Conservation (phyloP, 208 protist species). For the Leishmania braziliensis region DNA sequence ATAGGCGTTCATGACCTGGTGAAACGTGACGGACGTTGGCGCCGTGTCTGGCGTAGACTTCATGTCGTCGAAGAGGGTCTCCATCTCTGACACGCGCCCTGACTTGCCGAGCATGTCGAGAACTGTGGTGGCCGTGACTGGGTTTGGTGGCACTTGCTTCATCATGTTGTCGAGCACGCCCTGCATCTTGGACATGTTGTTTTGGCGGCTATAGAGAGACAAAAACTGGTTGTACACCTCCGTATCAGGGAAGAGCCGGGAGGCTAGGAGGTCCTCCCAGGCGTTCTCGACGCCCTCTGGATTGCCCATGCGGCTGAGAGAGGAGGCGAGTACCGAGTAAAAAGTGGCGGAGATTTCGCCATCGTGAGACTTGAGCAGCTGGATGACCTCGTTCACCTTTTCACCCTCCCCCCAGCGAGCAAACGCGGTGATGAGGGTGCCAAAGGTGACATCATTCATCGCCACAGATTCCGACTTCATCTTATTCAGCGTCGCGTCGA, state of each 20-base stretch:
- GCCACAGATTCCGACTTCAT: constrained; percentile 72
- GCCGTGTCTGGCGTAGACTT: constrained; percentile 77
- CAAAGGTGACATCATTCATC: constrained; percentile 92
- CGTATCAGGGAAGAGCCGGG: constrained; percentile 83
- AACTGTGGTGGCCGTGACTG: constrained; percentile 84
- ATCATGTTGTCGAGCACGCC: constrained; percentile 88
- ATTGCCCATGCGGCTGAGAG: constrained; percentile 80
- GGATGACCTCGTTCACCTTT: constrained; percentile 75
- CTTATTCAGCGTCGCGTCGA: constrained; percentile 69
- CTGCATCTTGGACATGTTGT: constrained; percentile 84
- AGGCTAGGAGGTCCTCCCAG: constrained; percentile 84
- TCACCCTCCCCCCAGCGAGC: constrained; percentile 71
- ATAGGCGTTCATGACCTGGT: constrained; percentile 89
- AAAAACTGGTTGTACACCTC: constrained; percentile 91
- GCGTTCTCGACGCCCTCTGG: constrained; percentile 78
- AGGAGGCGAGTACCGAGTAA: constrained; percentile 86
- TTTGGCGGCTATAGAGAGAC: constrained; percentile 74
- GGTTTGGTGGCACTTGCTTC: constrained; percentile 87
- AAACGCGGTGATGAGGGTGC: constrained; percentile 87
- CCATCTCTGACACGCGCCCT: constrained; percentile 86
- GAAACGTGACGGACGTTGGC: constrained; percentile 88
- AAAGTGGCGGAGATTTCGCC: constrained; percentile 79
- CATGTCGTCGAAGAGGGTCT: constrained; percentile 88
- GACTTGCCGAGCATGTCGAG: constrained; percentile 89
- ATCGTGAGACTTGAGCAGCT: constrained; percentile 74